Evolutionary conservation across 257 asterid genomes (phyloP).

Genomic region (Perilla frutescens): DNA sequence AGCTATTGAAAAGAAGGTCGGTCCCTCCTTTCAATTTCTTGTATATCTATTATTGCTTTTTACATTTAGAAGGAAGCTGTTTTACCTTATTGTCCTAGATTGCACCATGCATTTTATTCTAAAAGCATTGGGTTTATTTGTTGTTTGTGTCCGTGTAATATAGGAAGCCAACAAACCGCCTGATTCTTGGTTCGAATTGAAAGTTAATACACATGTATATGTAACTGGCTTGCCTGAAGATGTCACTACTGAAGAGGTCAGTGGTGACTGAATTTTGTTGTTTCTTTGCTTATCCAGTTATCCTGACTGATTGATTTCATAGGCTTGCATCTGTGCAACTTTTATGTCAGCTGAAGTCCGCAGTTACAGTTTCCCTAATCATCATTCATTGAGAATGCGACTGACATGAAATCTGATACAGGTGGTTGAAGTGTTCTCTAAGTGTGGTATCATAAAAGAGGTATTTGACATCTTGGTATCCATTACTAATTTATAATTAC

Average conservation of each 20-base stretch:
- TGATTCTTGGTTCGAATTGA: conserved; percentile 94
- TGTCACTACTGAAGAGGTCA: conserved; percentile 87
- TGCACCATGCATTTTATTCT: conserved; percentile 3
- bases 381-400: conserved; percentile 23
- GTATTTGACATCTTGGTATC: conserved; percentile 48
- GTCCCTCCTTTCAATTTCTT: conserved; percentile 29
- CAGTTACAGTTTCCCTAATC: conserved; percentile 9
- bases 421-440: conserved; percentile 89
- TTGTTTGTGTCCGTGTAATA: conserved; percentile 25
- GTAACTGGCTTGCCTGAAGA: conserved; percentile 96
- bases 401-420: conserved; percentile 51
- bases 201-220: conserved; percentile 96
- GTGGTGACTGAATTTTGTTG: conserved; percentile 34
- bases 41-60: conserved; percentile 14
- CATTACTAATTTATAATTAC: background rate
- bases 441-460: conserved; percentile 96
- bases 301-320: background rate
- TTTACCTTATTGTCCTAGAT: background rate
- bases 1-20: conserved; percentile 73
- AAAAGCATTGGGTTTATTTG: conserved; percentile 12
- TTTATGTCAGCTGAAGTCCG: conserved; percentile 22
- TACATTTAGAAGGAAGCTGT: conserved; percentile 28
- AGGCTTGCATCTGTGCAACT: conserved; percentile 5
- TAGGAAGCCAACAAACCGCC: conserved; percentile 99
- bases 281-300: conserved; percentile 16